phyloP scores from a whole-genome alignment of 306 rosid genomes.

The Phaseolus lunatus region DNA sequence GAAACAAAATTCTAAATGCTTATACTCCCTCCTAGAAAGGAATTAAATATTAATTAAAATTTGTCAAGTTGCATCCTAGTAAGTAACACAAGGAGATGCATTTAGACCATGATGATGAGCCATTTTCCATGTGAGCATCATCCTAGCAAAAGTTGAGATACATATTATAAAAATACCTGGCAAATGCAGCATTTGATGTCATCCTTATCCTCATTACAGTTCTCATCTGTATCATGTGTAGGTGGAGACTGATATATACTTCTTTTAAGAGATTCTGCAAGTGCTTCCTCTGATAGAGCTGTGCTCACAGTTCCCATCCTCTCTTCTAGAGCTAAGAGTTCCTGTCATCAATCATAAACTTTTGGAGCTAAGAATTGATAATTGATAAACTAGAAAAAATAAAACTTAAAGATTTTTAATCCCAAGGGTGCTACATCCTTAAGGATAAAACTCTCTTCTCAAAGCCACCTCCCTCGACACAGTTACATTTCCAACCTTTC shows the following conservation, averaged over 20 bases:
- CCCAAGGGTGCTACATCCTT: neutral
- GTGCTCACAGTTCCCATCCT: constrained; percentile 92
- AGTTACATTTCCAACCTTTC: constrained; percentile 23
- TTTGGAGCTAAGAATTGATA: constrained; percentile 7
- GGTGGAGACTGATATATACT: constrained; percentile 57
- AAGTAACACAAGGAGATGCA: neutral
- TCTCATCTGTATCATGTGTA: constrained; percentile 45
- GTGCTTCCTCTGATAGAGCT: constrained; percentile 74
- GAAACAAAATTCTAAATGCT: neutral
- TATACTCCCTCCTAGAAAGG: neutral
- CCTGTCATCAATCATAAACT: constrained; percentile 55
- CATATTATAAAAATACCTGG: constrained; percentile 62
- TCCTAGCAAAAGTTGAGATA: neutral
- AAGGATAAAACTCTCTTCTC: constrained; percentile 30
- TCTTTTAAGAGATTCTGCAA: constrained; percentile 67
- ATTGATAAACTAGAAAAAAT: neutral
- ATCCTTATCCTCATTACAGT: constrained; percentile 47
- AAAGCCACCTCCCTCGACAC: constrained; percentile 12
- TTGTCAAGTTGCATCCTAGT: constrained; percentile 13
- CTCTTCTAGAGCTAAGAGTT: constrained; percentile 89
- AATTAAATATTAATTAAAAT: neutral
- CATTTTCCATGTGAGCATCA: constrained; percentile 9
- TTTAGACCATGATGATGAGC: constrained; percentile 11
- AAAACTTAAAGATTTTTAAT: neutral
- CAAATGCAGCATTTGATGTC: constrained; percentile 85